Base-by-base conservation (phyloP, 768 basidiomycete species). In the Piloderma croceum region DNA sequence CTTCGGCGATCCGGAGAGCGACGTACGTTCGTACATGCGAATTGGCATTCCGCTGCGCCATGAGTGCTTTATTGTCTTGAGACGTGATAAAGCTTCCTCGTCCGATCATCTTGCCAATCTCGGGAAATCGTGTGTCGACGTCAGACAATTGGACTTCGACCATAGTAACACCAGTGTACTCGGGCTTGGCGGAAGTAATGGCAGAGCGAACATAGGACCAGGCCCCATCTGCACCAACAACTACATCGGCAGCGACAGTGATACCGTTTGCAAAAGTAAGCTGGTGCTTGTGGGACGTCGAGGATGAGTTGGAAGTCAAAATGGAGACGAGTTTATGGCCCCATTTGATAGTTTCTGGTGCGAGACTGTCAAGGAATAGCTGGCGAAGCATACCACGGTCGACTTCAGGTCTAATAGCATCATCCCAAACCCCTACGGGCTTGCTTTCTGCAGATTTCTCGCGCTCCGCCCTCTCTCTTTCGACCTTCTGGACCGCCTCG, bases 211-310 rank as follows among this genome's bases (percentile, higher is more conserved):
- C 53, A 41, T 55, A 57, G 12, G 65, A 67, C 60, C 65, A 67
- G 3, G 68, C 57, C 6, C 71, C 69, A 34, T 67, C 66, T n/a
- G 66, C 64, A 7, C 66, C 66, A 31, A 68, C 45, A 31, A 65
- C 40, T 36, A 62, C 3, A 38, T 52, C 57, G 23, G 41, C 43
- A 5, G 31, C 36, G 2, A 15, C 9, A 1, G n/a, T 39, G 22
- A 12, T 12, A 18, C 45, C 15, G 13, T 42, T 23, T 3, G 11
- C 17, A 27, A 38, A 31, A 20, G 33, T 15, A 29, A 29, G 27
- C 27, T 15, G 27, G n/a, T n/a, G n/a, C n/a, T n/a, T n/a, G n/a
- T n/a, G n/a, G 27, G 15, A 29, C 10, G 10, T 15, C 9, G 10
- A 9, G 15, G 27, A 29, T 15, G 10, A 9, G 9, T 29, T 15